Evolutionary conservation across 352 stramenopile genomes (phyloP), one percentile per base, ranked within the genome.

Genomic region (Pythium volutum): DNA sequence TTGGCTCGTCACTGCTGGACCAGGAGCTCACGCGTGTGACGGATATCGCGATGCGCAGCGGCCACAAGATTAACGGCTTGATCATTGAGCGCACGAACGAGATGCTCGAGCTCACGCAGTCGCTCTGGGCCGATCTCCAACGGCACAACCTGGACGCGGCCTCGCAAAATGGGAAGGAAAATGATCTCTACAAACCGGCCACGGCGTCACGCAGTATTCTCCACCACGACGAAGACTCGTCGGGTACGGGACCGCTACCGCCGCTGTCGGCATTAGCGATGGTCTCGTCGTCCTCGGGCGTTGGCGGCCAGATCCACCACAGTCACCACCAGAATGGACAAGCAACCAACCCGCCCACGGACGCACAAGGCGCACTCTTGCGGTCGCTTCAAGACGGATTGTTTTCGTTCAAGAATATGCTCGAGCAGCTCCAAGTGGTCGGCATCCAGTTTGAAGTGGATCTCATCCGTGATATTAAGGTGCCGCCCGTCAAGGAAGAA

Each of bases 371-470:
- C 26, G 55, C 76, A 18, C 39, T 90, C 16, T 53, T 92, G 41
- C 78, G 71, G 33, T 80, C 80, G 18, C 61, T 89, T 7, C 63
- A 83, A 23, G 74, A 79, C 20, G 85, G 80, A 0, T 53, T 94
- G 41, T 69, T 67, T 27, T 79, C 81, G 34, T 70, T 94, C 26
- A 91, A 90, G 65, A 77, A 87, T 58, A 62, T 91, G 46, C 55
- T 92, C 8, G 77, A 95, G 62, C 79, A 92, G 56, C 56, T 95
- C 15, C 85, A 95, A 51, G 82, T 92, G 56, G 74, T 76, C 11
- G 80, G 80, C 16, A 90, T 95, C 49, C 83, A 93, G 59, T 89
- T 86, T 50, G 85, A 95, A 69, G 76, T 93, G 10, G 85, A 95
- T 41, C 59, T 93, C 58, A 88, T 92, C 55, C 89, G 86, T 50